A percentile compares a stretch with the other conserved stretches of the same genome.
These are phyloP conservation scores for Nicotiana benthamiana DNA, from an alignment of 257 asterid genomes.

Conservation along the genomic window DNA sequence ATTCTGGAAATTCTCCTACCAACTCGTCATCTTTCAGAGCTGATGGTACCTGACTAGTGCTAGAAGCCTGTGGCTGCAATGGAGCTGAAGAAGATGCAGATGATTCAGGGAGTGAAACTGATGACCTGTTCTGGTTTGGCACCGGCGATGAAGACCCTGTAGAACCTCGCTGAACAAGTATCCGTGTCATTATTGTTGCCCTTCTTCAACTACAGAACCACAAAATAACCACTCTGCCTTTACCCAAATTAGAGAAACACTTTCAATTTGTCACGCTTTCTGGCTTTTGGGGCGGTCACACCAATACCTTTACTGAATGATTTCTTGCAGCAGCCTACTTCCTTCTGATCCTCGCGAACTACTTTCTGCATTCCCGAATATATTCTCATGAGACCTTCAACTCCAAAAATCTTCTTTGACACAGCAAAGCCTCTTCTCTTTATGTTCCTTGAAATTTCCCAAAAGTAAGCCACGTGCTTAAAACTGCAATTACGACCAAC, in stretches of 20 bases:
- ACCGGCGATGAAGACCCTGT: slow-evolving; percentile 56
- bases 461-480: slow-evolving; percentile 18
- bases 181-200: slow-evolving; percentile 63
- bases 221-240: slow-evolving; percentile 12
- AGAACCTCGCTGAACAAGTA: slow-evolving; percentile 86
- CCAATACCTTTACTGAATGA: slow-evolving; percentile 82
- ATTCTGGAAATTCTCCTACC: slow-evolving; percentile 48
- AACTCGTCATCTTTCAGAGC: slow-evolving; percentile 48
- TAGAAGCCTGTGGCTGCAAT: slow-evolving; percentile 38
- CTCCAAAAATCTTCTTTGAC: slow-evolving; percentile 44
- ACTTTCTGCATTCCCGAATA: slow-evolving; percentile 98
- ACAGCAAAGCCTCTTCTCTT: slow-evolving; percentile 49
- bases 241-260: slow-evolving; percentile 41
- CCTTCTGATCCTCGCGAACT: slow-evolving; percentile 50
- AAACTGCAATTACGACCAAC: slow-evolving; percentile 27
- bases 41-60: slow-evolving; percentile 35
- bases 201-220: slow-evolving; percentile 27
- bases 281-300: slow-evolving; percentile 77
- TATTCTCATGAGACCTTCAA: slow-evolving; percentile 95
- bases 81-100: slow-evolving; percentile 42
- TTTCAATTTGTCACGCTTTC: slow-evolving; percentile 78
- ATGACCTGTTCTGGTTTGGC: slow-evolving; percentile 47
- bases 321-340: slow-evolving; percentile 52
- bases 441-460: slow-evolving; percentile 46
- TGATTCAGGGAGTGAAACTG: slow-evolving; percentile 33